Evolutionary conservation across 306 rosid genomes (phyloP).

Genomic region (Rosa rugosa): DNA sequence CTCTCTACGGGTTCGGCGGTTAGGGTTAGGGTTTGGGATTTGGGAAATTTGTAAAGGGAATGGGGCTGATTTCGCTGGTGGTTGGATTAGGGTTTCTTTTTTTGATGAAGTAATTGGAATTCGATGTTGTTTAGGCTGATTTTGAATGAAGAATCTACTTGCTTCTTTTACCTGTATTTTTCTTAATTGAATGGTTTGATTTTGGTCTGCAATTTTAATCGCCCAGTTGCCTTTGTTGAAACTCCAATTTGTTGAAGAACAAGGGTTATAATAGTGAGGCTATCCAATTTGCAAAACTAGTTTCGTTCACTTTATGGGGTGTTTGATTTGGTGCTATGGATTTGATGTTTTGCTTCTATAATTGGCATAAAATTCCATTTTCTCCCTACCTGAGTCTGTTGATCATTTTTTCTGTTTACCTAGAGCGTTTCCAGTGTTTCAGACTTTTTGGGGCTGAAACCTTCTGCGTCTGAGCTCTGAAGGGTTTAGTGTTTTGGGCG

Average conservation of each 20-base stretch:
- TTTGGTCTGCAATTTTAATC: not conserved
- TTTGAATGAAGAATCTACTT: not conserved
- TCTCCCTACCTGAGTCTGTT: too few species aligned
- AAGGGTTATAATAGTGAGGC: not conserved
- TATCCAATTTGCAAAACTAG: not conserved
- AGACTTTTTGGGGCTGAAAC: too few species aligned
- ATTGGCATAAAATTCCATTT: too few species aligned
- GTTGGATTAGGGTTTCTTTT: not conserved
- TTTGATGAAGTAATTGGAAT: not conserved
- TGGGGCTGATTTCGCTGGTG: not conserved
- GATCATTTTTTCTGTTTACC: too few species aligned
- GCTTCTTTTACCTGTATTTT: too few species aligned
- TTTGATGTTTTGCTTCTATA: too few species aligned
- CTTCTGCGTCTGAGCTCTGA: too few species aligned
- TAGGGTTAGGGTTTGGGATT: not conserved
- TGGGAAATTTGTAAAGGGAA: not conserved
- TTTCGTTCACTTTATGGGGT: not conserved
- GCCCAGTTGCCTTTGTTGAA: not conserved
- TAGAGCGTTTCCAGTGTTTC: too few species aligned
- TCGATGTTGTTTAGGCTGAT: not conserved
- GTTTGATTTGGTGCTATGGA: not conserved
- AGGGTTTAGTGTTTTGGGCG: too few species aligned
- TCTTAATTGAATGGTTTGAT: not conserved
- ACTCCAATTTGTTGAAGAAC: not conserved
- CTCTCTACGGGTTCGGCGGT: conserved; percentile 52